phyloP scores from a whole-genome alignment of 2,329 filamentous ascomycete species.

The Botrytis cinerea region DNA sequence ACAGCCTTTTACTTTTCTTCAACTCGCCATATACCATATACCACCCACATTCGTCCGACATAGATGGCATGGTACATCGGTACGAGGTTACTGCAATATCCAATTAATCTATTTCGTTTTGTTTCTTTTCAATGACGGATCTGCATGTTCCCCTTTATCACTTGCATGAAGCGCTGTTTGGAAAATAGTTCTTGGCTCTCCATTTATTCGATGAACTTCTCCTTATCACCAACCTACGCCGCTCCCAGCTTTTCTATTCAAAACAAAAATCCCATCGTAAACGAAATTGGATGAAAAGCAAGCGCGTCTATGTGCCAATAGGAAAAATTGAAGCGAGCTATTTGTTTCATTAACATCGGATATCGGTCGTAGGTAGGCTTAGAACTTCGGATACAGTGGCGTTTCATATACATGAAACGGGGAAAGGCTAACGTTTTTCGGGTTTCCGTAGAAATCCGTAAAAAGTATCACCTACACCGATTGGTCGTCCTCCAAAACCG shows the following conservation, averaged over 20 bases:
- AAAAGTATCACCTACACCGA: background rate
- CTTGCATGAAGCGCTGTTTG: constrained; percentile 4
- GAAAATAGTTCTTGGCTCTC: background rate
- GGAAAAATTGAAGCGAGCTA: background rate
- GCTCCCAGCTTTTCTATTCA: background rate
- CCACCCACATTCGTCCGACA: background rate
- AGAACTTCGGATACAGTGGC: background rate
- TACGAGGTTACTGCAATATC: background rate
- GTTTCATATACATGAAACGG: background rate
- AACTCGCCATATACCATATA: background rate
- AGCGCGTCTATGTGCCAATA: constrained; percentile 6
- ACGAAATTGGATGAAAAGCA: background rate
- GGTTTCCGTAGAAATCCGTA: background rate
- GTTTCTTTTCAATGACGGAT: background rate
- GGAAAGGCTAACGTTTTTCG: background rate
- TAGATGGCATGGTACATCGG: background rate
- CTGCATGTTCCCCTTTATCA: background rate
- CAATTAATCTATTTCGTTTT: background rate
- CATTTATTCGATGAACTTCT: constrained; percentile 1
- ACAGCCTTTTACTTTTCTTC: background rate
- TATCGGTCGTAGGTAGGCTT: background rate
- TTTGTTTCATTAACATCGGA: constrained; percentile 8
- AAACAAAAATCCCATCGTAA: background rate
- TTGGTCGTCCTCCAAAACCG: background rate
- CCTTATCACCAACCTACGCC: background rate